phyloP scores from a whole-genome alignment of 208 protist genomes.

The Trypanosoma melophagium region DNA sequence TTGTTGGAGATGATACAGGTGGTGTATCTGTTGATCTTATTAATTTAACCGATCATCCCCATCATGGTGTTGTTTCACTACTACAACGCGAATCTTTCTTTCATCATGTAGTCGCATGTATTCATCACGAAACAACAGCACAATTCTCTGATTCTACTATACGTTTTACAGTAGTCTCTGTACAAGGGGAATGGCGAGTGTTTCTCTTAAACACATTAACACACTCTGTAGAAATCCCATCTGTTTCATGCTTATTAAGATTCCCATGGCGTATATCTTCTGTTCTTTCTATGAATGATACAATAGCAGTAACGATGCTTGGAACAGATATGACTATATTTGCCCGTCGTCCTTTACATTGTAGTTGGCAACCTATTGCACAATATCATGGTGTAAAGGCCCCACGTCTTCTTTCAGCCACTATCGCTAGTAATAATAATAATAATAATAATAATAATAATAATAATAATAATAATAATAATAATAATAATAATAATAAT shows the following conservation, averaged over 20 bases:
- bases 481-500: background rate
- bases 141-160: background rate
- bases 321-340: slow-evolving; percentile 58
- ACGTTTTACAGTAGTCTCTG: slow-evolving; percentile 15
- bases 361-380: slow-evolving; percentile 44
- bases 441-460: background rate
- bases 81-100: slow-evolving; percentile 10
- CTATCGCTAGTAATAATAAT: slow-evolving; percentile 5
- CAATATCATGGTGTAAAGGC: slow-evolving; percentile 47
- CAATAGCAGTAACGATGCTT: slow-evolving; percentile 39
- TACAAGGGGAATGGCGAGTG: slow-evolving; percentile 17
- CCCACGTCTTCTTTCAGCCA: slow-evolving; percentile 50
- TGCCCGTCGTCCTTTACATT: slow-evolving; percentile 10
- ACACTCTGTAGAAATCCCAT: background rate
- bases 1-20: slow-evolving; percentile 20
- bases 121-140: background rate
- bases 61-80: background rate
- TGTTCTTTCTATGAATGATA: slow-evolving; percentile 36
- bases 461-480: background rate
- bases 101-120: slow-evolving; percentile 4
- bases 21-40: slow-evolving; percentile 3
- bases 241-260: slow-evolving; percentile 31
- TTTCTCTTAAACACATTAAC: background rate
- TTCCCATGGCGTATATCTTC: slow-evolving; percentile 51
- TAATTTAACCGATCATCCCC: background rate